phyloP scores from a whole-genome alignment of 1,284 basidiomycete species.

The Rhodotorula sp. region DNA sequence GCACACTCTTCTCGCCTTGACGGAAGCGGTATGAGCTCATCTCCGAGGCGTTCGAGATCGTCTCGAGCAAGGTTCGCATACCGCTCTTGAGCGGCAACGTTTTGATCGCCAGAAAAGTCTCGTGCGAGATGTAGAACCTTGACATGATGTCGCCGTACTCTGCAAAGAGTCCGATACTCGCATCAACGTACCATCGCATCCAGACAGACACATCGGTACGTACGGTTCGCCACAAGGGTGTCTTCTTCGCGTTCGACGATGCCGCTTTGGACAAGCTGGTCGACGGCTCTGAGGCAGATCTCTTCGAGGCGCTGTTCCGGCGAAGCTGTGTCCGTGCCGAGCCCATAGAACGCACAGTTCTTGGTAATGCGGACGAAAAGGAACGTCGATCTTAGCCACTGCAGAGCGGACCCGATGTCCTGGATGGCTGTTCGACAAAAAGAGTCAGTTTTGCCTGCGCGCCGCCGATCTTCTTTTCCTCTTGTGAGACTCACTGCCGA shows the following conservation, averaged over 20 bases:
- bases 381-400: slow-evolving; percentile 69
- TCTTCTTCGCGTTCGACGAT: slow-evolving; percentile 29
- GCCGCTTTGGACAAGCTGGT: slow-evolving; percentile 37
- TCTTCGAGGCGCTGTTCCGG: slow-evolving; percentile 42
- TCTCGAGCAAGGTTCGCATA: slow-evolving; percentile 40
- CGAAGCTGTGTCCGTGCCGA: slow-evolving; percentile 11
- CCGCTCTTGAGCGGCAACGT: slow-evolving; percentile 25
- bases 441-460: neutral
- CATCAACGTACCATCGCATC: neutral
- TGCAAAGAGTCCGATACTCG: neutral
- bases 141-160: slow-evolving; percentile 41
- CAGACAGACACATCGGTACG: neutral
- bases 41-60: slow-evolving; percentile 46
- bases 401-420: slow-evolving; percentile 61
- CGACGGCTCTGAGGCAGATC: slow-evolving; percentile 38
- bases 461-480: too few relatives aligned
- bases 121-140: slow-evolving; percentile 36
- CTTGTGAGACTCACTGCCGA: slow-evolving; percentile 56
- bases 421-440: slow-evolving; percentile 57
- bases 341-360: slow-evolving; percentile 73
- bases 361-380: slow-evolving; percentile 76
- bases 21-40: slow-evolving; percentile 47
- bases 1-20: slow-evolving; percentile 47
- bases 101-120: slow-evolving; percentile 40
- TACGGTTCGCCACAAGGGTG: slow-evolving; percentile 20